Conservation (phyloP, 2,329 filamentous ascomycete genomes). For the Penicillium sclerotigenum region DNA sequence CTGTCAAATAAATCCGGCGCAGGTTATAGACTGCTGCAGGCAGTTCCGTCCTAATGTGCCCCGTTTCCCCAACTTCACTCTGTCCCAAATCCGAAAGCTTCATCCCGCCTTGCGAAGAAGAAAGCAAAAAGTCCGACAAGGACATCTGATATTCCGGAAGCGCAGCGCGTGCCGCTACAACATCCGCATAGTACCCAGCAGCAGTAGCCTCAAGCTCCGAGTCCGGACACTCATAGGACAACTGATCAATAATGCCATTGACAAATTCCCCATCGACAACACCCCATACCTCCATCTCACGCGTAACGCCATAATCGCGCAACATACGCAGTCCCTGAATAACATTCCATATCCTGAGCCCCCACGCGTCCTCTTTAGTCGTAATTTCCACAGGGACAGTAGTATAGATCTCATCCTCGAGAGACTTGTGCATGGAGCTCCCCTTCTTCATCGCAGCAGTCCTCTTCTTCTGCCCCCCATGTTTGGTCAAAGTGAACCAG, state of each 20-base stretch:
- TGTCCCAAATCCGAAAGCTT: slow-evolving; percentile 31
- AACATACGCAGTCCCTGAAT: slow-evolving; percentile 78
- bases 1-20: slow-evolving; percentile 67
- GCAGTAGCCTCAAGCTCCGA: slow-evolving; percentile 63
- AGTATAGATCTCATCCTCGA: slow-evolving; percentile 82
- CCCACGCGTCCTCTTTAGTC: slow-evolving; percentile 78
- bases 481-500: slow-evolving; percentile 75
- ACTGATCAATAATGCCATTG: slow-evolving; percentile 83
- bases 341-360: slow-evolving; percentile 82
- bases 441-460: slow-evolving; percentile 85
- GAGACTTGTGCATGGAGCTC: slow-evolving; percentile 70
- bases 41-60: slow-evolving; percentile 3
- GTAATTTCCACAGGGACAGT: slow-evolving; percentile 69
- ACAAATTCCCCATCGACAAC: slow-evolving; percentile 76
- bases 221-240: slow-evolving; percentile 76
- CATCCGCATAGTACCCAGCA: slow-evolving; percentile 39
- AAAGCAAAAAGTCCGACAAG: slow-evolving; percentile 45
- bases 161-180: slow-evolving; percentile 34
- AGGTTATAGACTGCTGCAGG: slow-evolving; percentile 25
- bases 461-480: slow-evolving; percentile 72
- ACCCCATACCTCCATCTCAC: slow-evolving; percentile 83
- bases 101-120: slow-evolving; percentile 35
- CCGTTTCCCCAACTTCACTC: slow-evolving; percentile 10
- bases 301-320: slow-evolving; percentile 66
- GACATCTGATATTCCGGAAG: slow-evolving; percentile 46